Conservation (phyloP, 805 yeast genomes). For the Metschnikowia chrysomelidarum region DNA sequence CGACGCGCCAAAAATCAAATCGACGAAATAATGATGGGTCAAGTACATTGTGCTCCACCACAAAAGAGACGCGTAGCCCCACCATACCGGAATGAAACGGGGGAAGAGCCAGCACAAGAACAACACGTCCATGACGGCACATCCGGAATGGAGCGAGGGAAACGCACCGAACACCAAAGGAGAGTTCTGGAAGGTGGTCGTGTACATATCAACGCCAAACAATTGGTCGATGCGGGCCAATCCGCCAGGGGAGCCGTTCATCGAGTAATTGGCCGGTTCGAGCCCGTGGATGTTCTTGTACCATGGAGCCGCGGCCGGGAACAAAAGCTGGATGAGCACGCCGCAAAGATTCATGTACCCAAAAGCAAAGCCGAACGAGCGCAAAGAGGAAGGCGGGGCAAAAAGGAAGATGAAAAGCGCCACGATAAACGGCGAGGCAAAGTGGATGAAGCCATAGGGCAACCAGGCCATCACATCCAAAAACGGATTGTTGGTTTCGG, state of each 20-base stretch:
- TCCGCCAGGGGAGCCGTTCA: conserved; percentile 96
- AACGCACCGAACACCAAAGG: conserved; percentile 94
- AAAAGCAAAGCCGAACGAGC: conserved; percentile 87
- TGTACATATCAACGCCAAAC: conserved; percentile 78
- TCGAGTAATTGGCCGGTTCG: conserved; percentile 84
- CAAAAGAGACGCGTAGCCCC: conserved; percentile 82
- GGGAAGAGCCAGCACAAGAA: conserved; percentile 87
- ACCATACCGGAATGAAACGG: conserved; percentile 57
- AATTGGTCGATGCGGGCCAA: conserved; percentile 80
- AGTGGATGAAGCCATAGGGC: conserved; percentile 91
- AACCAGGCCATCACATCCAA: conserved; percentile 91
- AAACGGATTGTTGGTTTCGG: conserved; percentile 61
- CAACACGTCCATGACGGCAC: conserved; percentile 90
- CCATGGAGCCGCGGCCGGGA: conserved; percentile 99
- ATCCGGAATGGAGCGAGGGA: conserved; percentile 86
- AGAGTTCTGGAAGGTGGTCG: conserved; percentile 77
- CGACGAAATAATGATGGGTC: conserved; percentile 95
- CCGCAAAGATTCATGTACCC: conserved; percentile 93
- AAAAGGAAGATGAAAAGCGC: conserved; percentile 76
- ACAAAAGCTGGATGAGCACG: conserved; percentile 74
- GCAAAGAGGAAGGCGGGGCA: conserved; percentile 86
- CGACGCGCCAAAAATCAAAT: conserved; percentile 91
- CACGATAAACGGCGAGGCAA: conserved; percentile 84
- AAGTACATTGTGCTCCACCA: conserved; percentile 99
- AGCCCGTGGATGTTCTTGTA: conserved; percentile 81